These are phyloP conservation scores for Komagataella populi DNA, from an alignment of 805 yeast genomes.

Conservation along the genomic window DNA sequence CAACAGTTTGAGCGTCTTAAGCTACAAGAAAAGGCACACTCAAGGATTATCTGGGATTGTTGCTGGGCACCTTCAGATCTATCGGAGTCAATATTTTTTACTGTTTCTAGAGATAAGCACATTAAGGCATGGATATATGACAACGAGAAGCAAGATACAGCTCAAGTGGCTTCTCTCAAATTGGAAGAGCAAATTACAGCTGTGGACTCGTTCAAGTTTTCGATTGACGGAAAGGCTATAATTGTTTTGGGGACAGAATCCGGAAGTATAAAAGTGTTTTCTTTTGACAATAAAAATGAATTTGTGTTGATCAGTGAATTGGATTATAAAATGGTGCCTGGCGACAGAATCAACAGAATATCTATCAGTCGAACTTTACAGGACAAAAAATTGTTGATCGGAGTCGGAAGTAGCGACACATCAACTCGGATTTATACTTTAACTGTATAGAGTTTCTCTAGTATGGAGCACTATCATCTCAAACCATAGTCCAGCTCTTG, in stretches of 20 bases:
- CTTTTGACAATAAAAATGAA: conserved; percentile 16
- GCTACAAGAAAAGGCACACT: conserved; percentile 58
- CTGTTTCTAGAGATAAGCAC: conserved; percentile 76
- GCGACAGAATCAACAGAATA: conserved; percentile 46
- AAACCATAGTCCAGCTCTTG: conserved; percentile 26
- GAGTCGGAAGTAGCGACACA: neutral
- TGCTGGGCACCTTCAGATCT: conserved; percentile 58
- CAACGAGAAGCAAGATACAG: conserved; percentile 12
- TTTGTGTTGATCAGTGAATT: conserved; percentile 19
- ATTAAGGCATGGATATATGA: conserved; percentile 50
- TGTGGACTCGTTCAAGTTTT: conserved; percentile 29
- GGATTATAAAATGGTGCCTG: conserved; percentile 34
- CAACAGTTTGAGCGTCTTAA: conserved; percentile 8
- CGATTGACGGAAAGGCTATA: conserved; percentile 18
- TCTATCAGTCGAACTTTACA: conserved; percentile 30
- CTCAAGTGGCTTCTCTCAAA: conserved; percentile 25
- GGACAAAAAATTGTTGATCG: neutral
- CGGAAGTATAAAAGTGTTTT: conserved; percentile 41
- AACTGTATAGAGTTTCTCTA: neutral
- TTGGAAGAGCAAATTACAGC: conserved; percentile 54
- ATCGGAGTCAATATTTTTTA: conserved; percentile 40
- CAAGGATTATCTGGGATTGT: conserved; percentile 92
- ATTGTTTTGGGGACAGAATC: conserved; percentile 60
- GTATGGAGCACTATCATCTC: neutral
- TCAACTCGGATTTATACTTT: conserved; percentile 4